Percentiles rank a stretch among this genome's conserved stretches.
Conservation (phyloP, 192 early-diverging fungal genomes). For the Coemansia sp. region DNA sequence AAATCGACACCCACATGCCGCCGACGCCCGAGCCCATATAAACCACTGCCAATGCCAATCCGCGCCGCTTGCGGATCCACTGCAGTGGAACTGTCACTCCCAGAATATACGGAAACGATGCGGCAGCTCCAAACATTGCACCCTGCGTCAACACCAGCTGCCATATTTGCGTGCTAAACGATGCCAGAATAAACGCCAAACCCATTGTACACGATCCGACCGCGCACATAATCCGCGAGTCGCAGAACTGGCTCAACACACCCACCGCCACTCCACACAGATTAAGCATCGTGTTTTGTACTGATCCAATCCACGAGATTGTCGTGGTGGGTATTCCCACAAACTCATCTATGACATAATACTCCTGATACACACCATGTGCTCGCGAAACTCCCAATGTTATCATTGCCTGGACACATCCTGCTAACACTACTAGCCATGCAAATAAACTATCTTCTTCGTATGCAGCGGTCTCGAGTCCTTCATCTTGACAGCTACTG, state of each 20-base stretch:
- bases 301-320: conserved; percentile 51
- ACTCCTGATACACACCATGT: conserved; percentile 52
- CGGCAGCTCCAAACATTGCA: conserved; percentile 36
- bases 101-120: conserved; percentile 49
- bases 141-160: conserved; percentile 56
- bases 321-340: conserved; percentile 14
- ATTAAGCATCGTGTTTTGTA: conserved; percentile 46
- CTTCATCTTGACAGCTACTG: background rate
- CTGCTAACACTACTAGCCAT: conserved; percentile 41
- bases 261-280: conserved; percentile 47
- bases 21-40: conserved; percentile 47
- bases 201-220: conserved; percentile 27
- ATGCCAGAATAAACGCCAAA: conserved; percentile 43
- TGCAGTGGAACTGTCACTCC: conserved; percentile 46
- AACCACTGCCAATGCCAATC: conserved; percentile 35
- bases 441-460: conserved; percentile 36
- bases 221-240: conserved; percentile 29
- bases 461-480: background rate
- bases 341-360: conserved; percentile 43
- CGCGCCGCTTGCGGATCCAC: conserved; percentile 33
- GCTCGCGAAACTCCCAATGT: conserved; percentile 42
- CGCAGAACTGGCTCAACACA: conserved; percentile 33
- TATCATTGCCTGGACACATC: conserved; percentile 42
- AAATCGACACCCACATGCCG: conserved; percentile 45
- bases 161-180: conserved; percentile 54